These are phyloP conservation scores for Iris macrosiphon DNA, from an alignment of 106 monocot genomes.

Conservation along the genomic window DNA sequence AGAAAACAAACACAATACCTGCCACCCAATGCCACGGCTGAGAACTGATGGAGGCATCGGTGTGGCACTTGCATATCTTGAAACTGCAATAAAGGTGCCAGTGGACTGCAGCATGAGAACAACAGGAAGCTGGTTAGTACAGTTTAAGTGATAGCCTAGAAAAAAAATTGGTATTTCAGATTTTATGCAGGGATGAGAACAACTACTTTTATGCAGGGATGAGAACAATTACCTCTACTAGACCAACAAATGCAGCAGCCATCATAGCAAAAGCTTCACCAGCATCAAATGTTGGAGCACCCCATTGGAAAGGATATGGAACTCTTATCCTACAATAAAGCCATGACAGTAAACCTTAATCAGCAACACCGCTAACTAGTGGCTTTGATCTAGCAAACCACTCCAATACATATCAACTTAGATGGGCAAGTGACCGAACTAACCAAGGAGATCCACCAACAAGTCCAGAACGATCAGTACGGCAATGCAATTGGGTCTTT, in stretches of 20 bases:
- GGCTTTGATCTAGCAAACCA: background rate
- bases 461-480: conserved; percentile 87
- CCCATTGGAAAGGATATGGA: conserved; percentile 99
- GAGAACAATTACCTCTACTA: conserved; percentile 65
- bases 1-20: conserved; percentile 29
- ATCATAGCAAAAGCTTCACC: conserved; percentile 99
- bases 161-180: too few species aligned
- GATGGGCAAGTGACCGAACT: background rate
- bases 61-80: conserved; percentile 91
- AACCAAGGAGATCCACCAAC: conserved; percentile 83
- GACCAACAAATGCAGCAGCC: conserved; percentile 92
- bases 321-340: conserved; percentile 71
- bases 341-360: too few species aligned
- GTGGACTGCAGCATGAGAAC: conserved; percentile 61
- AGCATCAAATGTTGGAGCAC: conserved; percentile 94
- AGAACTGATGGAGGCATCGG: conserved; percentile 84
- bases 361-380: too few species aligned
- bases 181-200: too few species aligned
- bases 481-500: conserved; percentile 94
- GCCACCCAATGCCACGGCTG: conserved; percentile 95
- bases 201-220: too few species aligned
- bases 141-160: too few species aligned
- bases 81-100: conserved; percentile 85
- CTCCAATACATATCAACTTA: background rate
- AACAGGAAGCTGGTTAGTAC: too few species aligned